phyloP scores from a whole-genome alignment of 225 moss, liverwort and hornwort species.

The Neckera pumila region DNA sequence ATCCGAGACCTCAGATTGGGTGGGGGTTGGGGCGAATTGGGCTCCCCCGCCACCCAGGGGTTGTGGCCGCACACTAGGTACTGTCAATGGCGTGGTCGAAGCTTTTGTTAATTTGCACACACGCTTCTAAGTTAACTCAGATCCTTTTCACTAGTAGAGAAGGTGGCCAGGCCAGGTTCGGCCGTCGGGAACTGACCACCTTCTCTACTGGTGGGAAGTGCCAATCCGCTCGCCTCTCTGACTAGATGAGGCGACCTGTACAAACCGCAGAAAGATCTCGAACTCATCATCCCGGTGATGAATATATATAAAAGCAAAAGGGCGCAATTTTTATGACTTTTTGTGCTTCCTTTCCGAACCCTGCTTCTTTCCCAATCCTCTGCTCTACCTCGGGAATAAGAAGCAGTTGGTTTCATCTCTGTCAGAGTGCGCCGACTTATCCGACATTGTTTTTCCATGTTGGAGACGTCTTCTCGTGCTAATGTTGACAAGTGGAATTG shows the following conservation, averaged over 20 bases:
- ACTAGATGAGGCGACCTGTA: conserved; percentile 29
- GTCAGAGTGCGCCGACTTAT: not conserved
- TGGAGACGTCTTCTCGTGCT: not conserved
- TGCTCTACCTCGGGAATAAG: not conserved
- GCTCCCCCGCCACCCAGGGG: not conserved
- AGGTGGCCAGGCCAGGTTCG: conserved; percentile 6
- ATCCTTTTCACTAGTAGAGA: conserved; percentile 6
- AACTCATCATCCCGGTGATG: not conserved
- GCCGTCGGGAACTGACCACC: not conserved
- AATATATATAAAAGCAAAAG: not conserved
- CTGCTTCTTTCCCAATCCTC: not conserved
- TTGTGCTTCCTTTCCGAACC: not conserved
- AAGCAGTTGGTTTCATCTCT: not conserved
- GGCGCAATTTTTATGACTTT: not conserved
- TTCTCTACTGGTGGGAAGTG: conserved; percentile 18
- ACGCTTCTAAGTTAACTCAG: not conserved
- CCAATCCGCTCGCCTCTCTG: conserved; percentile 10
- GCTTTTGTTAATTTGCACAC: not conserved
- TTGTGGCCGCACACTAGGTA: not conserved
- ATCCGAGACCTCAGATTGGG: not conserved
- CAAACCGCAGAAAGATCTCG: conserved; percentile 3
- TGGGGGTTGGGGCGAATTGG: not conserved
- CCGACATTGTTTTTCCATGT: not conserved
- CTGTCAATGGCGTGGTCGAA: not conserved
- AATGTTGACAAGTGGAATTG: not conserved